phyloP scores from a whole-genome alignment of 148 eudicot species.

The Limonium bicolor region DNA sequence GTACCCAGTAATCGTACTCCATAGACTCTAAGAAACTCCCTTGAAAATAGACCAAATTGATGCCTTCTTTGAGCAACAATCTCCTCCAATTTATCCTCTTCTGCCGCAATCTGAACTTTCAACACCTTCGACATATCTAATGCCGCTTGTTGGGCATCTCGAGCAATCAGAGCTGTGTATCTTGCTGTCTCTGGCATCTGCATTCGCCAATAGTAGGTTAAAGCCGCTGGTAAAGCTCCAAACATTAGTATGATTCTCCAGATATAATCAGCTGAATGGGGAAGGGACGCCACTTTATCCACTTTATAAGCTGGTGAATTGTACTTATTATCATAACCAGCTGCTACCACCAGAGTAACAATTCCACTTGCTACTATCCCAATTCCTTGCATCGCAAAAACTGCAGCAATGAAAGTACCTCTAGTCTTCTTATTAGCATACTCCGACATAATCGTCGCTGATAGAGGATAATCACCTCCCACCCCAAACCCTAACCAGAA shows the following conservation, averaged over 20 bases:
- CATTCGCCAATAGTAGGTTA: too few relatives aligned
- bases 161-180: too few relatives aligned
- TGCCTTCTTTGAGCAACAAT: neutral
- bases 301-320: too few relatives aligned
- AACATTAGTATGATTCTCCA: too few relatives aligned
- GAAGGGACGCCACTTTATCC: too few relatives aligned
- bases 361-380: slow-evolving; percentile 51
- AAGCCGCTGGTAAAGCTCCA: too few relatives aligned
- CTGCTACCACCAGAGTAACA: slow-evolving; percentile 25
- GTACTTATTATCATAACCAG: too few relatives aligned
- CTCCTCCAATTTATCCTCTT: too few relatives aligned
- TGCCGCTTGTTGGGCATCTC: slow-evolving; percentile 46
- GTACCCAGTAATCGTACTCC: slow-evolving; percentile 52
- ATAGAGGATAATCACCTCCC: slow-evolving; percentile 62
- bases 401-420: slow-evolving; percentile 54
- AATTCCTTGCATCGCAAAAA: slow-evolving; percentile 67
- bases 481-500: slow-evolving; percentile 74
- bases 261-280: too few relatives aligned
- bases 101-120: too few relatives aligned
- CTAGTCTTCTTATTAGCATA: slow-evolving; percentile 65
- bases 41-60: slow-evolving; percentile 37
- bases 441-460: slow-evolving; percentile 71
- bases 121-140: too few relatives aligned
- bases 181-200: too few relatives aligned
- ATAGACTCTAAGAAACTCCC: slow-evolving; percentile 26